These are phyloP conservation scores for Pleurotus giganteus DNA, from an alignment of 768 basidiomycete genomes.

Conservation along the genomic window DNA sequence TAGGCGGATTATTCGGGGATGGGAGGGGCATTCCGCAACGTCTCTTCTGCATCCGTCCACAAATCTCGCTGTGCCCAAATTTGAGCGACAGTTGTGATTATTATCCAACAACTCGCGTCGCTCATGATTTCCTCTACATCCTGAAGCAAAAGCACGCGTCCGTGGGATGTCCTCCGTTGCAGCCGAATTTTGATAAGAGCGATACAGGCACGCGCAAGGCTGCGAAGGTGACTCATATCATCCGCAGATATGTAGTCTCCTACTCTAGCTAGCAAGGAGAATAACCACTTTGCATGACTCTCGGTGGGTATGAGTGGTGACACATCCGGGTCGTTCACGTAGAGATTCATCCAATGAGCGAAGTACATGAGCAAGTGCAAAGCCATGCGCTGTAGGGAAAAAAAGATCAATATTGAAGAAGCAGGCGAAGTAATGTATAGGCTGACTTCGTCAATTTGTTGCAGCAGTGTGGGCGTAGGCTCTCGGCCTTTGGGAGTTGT, in stretches of 20 bases:
- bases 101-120: conserved; percentile 69
- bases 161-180: conserved; percentile 11
- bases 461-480: conserved; percentile 56
- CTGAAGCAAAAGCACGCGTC: background rate
- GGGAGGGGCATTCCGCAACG: conserved; percentile 28
- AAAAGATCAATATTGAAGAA: conserved; percentile 15
- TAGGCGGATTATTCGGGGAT: background rate
- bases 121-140: conserved; percentile 22
- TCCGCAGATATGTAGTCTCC: conserved; percentile 72
- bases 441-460: conserved; percentile 66
- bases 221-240: conserved; percentile 75
- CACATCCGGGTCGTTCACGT: conserved; percentile 45
- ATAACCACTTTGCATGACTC: conserved; percentile 75
- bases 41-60: conserved; percentile 73
- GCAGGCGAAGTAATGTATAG: conserved; percentile 8
- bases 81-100: conserved; percentile 60
- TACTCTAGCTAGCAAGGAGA: conserved; percentile 65
- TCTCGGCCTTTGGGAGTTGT: conserved; percentile 38
- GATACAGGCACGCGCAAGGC: conserved; percentile 70
- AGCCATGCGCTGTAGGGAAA: conserved; percentile 51
- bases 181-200: conserved; percentile 41
- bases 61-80: conserved; percentile 81
- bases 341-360: conserved; percentile 71
- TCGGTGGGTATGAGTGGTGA: conserved; percentile 42
- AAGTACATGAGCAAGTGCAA: conserved; percentile 84